A percentile compares a stretch with the other conserved stretches of the same genome.
Evolutionary conservation across 139 green algal species (phyloP).

Genomic region (Chlamydomonas incerta): DNA sequence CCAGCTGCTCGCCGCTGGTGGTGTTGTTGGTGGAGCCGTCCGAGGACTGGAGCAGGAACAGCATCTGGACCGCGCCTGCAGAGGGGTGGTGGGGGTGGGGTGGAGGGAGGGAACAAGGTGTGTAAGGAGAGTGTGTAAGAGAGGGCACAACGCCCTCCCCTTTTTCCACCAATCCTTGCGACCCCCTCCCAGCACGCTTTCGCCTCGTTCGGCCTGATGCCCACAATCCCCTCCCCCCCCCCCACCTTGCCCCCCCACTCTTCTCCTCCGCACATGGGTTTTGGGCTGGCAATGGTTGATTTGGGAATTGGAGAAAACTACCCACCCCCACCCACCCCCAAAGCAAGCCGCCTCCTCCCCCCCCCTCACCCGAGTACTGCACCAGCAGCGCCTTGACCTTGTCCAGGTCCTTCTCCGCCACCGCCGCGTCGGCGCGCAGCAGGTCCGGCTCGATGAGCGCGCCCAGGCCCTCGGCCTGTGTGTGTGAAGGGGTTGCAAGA

Average conservation of each 20-base stretch:
- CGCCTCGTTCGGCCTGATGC: no score
- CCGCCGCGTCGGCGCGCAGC: slow-evolving; percentile 41
- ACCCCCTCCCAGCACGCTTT: no score
- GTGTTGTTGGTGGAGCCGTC: slow-evolving; percentile 62
- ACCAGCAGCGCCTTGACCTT: slow-evolving; percentile 68
- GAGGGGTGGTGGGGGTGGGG: neutral
- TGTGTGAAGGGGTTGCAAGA: neutral
- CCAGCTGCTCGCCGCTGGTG: slow-evolving; percentile 59
- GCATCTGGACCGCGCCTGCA: slow-evolving; percentile 68
- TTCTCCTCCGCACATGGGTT: no score
- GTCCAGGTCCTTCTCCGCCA: slow-evolving; percentile 63
- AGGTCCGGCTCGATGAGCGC: slow-evolving; percentile 62
- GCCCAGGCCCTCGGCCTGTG: slow-evolving; percentile 59
- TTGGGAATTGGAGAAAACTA: no score
- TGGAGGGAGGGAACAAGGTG: neutral
- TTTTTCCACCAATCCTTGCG: no score
- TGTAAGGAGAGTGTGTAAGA: no score
- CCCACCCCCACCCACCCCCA: neutral
- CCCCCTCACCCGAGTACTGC: slow-evolving; percentile 60
- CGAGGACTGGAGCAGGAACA: slow-evolving; percentile 67
- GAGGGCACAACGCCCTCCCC: no score
- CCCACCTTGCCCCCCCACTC: no score
- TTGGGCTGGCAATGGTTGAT: neutral
- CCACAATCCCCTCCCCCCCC: no score
- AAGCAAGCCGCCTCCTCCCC: neutral